Evolutionary conservation across 306 rosid species (phyloP), one percentile per base, ranked within the genome.

Genomic region (Urtica urens): DNA sequence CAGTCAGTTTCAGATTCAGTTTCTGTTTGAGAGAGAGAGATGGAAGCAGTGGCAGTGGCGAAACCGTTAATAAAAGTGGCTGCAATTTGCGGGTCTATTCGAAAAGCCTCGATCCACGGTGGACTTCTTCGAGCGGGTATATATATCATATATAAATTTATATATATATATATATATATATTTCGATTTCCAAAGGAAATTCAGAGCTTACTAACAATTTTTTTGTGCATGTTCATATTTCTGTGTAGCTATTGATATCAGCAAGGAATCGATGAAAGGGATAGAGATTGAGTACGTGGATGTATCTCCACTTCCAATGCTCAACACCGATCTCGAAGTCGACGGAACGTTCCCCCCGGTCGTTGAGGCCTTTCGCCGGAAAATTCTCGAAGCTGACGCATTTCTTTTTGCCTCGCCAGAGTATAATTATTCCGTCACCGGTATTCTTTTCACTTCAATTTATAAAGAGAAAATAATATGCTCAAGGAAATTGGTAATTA

Each of bases 371-470:
- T 79, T 82, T 54, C 90, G 96, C 1, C 43, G 26, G 38, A 72
- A 72, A 56, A 74, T 86, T 70, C 76, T 41, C 4, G 76, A 63
- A 28, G 83, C 94, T 4, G 73, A 86, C 51, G 48, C 78, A 67
- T 0, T 76, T 61, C 86, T 82, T 37, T 82, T 86, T 10, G 94
- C 96, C 55, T 77, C 93, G 11, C 93, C 96, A 0, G 96, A 86
- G 73, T 86, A 82, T 62, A 86, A 86, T 55, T 79, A 62, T 78
- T 86, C 90, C 34, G 50, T 86, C 38, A n/a, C 86, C 3, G 81
- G 90, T 82, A 34, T 18, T n/a, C n/a, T n/a, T n/a, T n/a, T n/a
- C n/a, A n/a, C n/a, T n/a, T n/a, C n/a, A n/a, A n/a, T n/a, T n/a
- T n/a, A n/a, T n/a, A n/a, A n/a, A n/a, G n/a, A n/a, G n/a, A n/a